Percentiles rank a stretch among this genome's conserved stretches.
Evolutionary conservation across 2,329 filamentous ascomycete genomes (phyloP).

Genomic region (Microsporum canis): DNA sequence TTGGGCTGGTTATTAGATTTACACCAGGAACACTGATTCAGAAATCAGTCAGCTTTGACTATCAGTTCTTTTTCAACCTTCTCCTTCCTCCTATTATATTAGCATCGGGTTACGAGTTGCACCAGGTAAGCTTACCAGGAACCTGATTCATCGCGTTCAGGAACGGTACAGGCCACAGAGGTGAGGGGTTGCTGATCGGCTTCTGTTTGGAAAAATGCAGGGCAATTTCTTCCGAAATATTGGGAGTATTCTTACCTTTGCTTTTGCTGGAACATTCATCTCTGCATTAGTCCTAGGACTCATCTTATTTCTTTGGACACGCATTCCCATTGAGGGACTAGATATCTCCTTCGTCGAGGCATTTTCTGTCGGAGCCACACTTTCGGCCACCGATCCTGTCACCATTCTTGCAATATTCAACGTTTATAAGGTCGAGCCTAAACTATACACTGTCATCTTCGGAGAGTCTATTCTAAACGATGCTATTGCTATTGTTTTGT

Average conservation of each 20-base stretch:
- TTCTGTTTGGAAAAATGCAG: constrained; percentile 19
- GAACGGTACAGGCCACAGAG: not conserved
- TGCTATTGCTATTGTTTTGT: constrained; percentile 95
- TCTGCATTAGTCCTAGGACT: constrained; percentile 89
- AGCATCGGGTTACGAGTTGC: constrained; percentile 90
- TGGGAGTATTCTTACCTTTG: constrained; percentile 92
- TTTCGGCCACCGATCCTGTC: constrained; percentile 93
- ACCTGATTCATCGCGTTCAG: not conserved
- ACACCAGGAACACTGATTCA: constrained; percentile 73
- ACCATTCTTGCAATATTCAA: constrained; percentile 99
- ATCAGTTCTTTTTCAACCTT: constrained; percentile 99
- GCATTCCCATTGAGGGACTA: constrained; percentile 73
- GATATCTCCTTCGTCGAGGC: constrained; percentile 88
- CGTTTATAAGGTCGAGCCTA: constrained; percentile 97
- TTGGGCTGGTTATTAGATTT: constrained; percentile 77
- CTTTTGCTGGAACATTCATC: constrained; percentile 92
- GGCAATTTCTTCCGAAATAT: constrained; percentile 99
- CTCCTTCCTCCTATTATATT: constrained; percentile 97
- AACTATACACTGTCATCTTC: constrained; percentile 97
- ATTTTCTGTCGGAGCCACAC: constrained; percentile 87
- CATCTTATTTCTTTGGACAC: constrained; percentile 79
- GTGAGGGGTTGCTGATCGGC: not conserved
- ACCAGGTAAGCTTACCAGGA: constrained; percentile 50
- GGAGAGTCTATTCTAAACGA: constrained; percentile 97
- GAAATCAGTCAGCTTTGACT: constrained; percentile 89